Percentiles rank a stretch among this genome's conserved stretches.
phyloP scores from a whole-genome alignment of 768 basidiomycete species.

The Suillus sp. region DNA sequence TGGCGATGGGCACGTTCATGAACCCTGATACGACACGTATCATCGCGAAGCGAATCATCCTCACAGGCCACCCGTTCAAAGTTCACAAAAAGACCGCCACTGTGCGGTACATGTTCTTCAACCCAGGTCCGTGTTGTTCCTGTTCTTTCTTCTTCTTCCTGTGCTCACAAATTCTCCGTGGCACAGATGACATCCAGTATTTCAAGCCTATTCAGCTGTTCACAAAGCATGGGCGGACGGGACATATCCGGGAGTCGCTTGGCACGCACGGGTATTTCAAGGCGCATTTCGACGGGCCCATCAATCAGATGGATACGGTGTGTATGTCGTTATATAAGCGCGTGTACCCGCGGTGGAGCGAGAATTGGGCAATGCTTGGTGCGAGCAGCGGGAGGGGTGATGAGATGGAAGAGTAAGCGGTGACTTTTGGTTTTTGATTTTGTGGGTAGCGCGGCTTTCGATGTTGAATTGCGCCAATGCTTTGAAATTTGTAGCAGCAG shows the following conservation, averaged over 20 bases:
- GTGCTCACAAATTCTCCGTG: constrained; percentile 11
- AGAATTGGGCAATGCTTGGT: constrained; percentile 43
- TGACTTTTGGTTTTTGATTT: not conserved
- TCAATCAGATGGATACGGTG: constrained; percentile 96
- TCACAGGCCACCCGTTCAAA: constrained; percentile 96
- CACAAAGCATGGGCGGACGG: constrained; percentile 89
- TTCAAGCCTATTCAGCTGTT: constrained; percentile 87
- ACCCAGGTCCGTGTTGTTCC: constrained; percentile 55
- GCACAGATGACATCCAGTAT: constrained; percentile 81
- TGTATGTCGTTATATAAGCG: constrained; percentile 97
- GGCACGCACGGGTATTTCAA: constrained; percentile 99
- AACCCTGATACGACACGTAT: constrained; percentile 90
- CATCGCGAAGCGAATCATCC: constrained; percentile 89
- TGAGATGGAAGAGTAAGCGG: constrained; percentile 25
- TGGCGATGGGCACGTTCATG: constrained; percentile 84
- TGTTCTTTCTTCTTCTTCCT: constrained; percentile 1
- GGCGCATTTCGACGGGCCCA: constrained; percentile 91
- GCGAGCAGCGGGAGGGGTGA: constrained; percentile 22
- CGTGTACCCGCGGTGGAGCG: constrained; percentile 59
- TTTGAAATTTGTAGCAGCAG: not conserved
- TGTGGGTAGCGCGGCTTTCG: not conserved
- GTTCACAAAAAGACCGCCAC: constrained; percentile 97
- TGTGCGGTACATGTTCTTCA: constrained; percentile 98
- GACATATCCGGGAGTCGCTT: constrained; percentile 60
- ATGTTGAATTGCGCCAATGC: not conserved